These are phyloP conservation scores for Termitomyces bulborhizus DNA, from an alignment of 768 basidiomycete genomes.

Conservation along the genomic window DNA sequence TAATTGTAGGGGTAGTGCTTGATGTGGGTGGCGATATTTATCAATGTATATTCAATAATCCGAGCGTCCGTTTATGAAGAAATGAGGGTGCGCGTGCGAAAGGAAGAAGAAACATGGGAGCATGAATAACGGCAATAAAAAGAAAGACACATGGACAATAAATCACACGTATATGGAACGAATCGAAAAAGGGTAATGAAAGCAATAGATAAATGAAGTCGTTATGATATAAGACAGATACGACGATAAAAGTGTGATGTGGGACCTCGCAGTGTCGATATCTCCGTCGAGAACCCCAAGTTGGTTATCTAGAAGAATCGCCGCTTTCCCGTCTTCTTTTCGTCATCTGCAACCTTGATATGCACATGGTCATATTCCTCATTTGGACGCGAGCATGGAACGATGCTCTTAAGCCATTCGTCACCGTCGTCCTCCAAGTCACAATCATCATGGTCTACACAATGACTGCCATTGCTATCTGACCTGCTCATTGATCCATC, in stretches of 20 bases:
- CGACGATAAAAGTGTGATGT: background rate
- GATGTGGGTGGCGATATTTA: background rate
- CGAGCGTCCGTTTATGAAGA: background rate
- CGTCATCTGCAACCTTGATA: slow-evolving; percentile 67
- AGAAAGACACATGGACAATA: background rate
- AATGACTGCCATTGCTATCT: slow-evolving; percentile 28
- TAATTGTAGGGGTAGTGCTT: background rate
- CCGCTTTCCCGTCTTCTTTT: slow-evolving; percentile 67
- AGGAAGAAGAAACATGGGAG: background rate
- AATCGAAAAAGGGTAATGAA: slow-evolving; percentile 3
- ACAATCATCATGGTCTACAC: slow-evolving; percentile 61
- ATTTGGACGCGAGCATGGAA: slow-evolving; percentile 53
- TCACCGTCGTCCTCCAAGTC: slow-evolving; percentile 74
- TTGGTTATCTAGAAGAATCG: slow-evolving; percentile 56
- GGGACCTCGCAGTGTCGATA: background rate
- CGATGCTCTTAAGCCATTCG: slow-evolving; percentile 77
- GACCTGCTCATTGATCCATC: slow-evolving; percentile 12
- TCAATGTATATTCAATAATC: slow-evolving; percentile 2
- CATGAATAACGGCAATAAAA: background rate
- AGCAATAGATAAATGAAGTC: slow-evolving; percentile 7
- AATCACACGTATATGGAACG: slow-evolving; percentile 9
- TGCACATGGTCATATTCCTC: slow-evolving; percentile 53
- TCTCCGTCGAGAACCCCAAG: background rate
- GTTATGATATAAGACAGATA: slow-evolving; percentile 6
- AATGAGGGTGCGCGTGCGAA: background rate